Conservation (phyloP, 495 filamentous ascomycete genomes). For the Penicillium cinerascens region DNA sequence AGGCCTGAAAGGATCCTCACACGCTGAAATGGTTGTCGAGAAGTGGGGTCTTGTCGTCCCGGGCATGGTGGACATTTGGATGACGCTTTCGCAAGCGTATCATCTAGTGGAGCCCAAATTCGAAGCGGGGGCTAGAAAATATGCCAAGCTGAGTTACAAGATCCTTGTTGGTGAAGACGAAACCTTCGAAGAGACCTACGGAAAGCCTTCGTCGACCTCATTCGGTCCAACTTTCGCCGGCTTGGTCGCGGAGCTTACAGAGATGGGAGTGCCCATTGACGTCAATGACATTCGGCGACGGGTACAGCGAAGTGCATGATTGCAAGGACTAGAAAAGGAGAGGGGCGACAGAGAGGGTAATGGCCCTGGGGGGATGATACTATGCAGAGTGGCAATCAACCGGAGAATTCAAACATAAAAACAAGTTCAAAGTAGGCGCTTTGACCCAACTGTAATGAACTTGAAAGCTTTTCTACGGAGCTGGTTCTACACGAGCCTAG, state of each 20-base stretch:
- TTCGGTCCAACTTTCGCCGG: neutral
- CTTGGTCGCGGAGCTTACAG: too few relatives aligned
- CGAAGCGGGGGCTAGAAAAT: conserved; percentile 22
- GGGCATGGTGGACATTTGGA: conserved; percentile 26
- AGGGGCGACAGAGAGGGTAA: too few relatives aligned
- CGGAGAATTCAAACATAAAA: too few relatives aligned
- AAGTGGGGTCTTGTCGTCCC: conserved; percentile 38
- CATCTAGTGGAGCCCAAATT: conserved; percentile 23
- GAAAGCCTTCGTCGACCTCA: neutral
- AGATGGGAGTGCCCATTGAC: too few relatives aligned
- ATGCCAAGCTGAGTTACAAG: conserved; percentile 34
- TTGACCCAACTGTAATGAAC: too few relatives aligned
- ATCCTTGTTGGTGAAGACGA: conserved; percentile 42
- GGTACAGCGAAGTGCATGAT: too few relatives aligned
- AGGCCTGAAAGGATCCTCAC: neutral
- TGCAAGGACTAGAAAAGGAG: too few relatives aligned
- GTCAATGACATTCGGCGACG: too few relatives aligned
- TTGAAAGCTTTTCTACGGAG: neutral
- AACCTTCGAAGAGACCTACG: conserved; percentile 28
- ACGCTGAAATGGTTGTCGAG: conserved; percentile 30
- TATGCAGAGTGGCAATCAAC: too few relatives aligned
- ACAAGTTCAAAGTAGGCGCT: too few relatives aligned
- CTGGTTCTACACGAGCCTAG: neutral
- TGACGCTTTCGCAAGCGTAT: conserved; percentile 29
- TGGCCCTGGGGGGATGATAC: too few relatives aligned